Base-by-base conservation (phyloP, 176 grass and related monocot species). In the Calamus simplicifolius region DNA sequence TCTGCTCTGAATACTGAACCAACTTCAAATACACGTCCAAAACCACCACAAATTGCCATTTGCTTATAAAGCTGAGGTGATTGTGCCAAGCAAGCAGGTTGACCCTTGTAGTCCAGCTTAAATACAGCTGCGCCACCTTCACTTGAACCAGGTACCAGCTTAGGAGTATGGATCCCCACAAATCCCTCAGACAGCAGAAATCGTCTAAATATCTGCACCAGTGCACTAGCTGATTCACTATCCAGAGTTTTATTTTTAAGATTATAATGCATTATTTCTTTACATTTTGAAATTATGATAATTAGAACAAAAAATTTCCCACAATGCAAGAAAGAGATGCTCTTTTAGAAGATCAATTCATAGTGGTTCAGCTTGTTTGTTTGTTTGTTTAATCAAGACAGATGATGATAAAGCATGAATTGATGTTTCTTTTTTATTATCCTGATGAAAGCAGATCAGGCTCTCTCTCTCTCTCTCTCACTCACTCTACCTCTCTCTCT, bases 111-210 rank as follows among this genome's bases (percentile, higher is more conserved):
- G 62, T 89, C 70, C 15, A 95, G 65, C 58, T 73, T 97, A 73
- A 97, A 97, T 69, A 97, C 93, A 66, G 93, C 81, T 21, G 93
- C 93, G 67, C 93, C 93, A 18, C 93, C 93, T 77, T 97, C 93
- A 52, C 93, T 97, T 55, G 93, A 85, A 59, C 87, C 93, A 56
- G 68, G 19, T 58, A 85, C 66, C 56, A 97, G 62, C 49, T 91
- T 97, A 58, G 93, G 93, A 35, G 69, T 88, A 72, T 97, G 93
- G 27, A 97, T 85, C 12, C 87, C 84, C 16, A 88, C 76, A 73
- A 97, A 97, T 25, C 82, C 70, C 51, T 91, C 75, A 2, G 79
- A 88, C 26, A 80, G 68, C 26, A 97, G 61, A 72, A 73, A 91
- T 26, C 81, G 57, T 27, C 84, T 85, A 28, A 97, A 97, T 61